Conservation (phyloP, 345 rosid species). For the Rhizophora apiculata region DNA sequence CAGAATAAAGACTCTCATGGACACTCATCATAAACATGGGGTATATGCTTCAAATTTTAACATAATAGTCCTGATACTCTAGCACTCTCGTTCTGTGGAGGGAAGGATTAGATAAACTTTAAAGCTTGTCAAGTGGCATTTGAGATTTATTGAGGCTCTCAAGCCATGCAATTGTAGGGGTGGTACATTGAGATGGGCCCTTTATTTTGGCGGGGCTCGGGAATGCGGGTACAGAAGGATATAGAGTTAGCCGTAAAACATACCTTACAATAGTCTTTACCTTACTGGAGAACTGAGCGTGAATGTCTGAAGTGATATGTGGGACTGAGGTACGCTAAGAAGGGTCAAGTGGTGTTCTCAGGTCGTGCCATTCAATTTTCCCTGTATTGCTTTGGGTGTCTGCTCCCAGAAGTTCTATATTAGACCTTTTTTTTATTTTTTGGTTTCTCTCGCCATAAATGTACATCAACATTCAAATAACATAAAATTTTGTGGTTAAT, state of each 20-base stretch:
- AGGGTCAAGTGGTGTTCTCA: too few species aligned
- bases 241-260: slow-evolving; percentile 22
- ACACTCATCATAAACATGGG: neutral
- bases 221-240: slow-evolving; percentile 25
- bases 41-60: neutral
- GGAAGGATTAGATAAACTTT: neutral
- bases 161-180: slow-evolving; percentile 1
- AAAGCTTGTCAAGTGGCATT: neutral
- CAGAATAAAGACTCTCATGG: slow-evolving; percentile 34
- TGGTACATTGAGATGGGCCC: slow-evolving; percentile 20
- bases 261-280: neutral
- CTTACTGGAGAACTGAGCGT: slow-evolving; percentile 3
- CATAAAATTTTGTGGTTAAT: neutral
- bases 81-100: neutral
- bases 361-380: neutral
- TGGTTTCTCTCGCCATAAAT: neutral
- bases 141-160: neutral
- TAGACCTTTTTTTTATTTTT: too few species aligned
- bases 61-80: neutral
- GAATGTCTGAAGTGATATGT: neutral
- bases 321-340: slow-evolving; percentile 2
- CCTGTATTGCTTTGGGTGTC: too few species aligned
- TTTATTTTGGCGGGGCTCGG: slow-evolving; percentile 21
- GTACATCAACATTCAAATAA: neutral
- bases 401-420: neutral